phyloP scores from a whole-genome alignment of 768 basidiomycete genomes.

The Tricholoma sp. region DNA sequence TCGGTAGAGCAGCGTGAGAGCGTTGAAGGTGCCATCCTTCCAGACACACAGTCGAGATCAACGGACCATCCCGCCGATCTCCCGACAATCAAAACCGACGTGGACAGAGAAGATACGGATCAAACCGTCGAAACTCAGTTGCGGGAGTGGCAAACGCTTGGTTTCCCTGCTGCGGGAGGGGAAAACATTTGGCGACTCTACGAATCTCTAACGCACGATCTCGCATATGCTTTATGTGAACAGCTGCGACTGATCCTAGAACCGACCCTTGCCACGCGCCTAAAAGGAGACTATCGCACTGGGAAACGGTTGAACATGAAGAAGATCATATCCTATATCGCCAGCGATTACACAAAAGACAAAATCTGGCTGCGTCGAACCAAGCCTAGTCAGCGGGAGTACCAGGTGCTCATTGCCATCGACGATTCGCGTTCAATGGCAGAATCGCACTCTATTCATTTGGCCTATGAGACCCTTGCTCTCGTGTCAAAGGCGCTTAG shows the following conservation, averaged over 20 bases:
- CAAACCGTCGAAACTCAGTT: constrained; percentile 43
- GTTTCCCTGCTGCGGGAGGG: constrained; percentile 49
- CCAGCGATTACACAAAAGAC: constrained; percentile 98
- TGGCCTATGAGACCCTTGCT: constrained; percentile 91
- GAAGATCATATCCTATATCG: constrained; percentile 96
- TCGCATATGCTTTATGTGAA: constrained; percentile 90
- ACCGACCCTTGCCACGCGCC: constrained; percentile 87
- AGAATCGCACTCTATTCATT: constrained; percentile 84
- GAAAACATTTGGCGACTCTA: constrained; percentile 90
- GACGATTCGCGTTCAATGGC: constrained; percentile 98
- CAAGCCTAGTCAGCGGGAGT: constrained; percentile 89
- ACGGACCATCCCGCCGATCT: constrained; percentile 21
- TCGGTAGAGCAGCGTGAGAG: constrained; percentile 23
- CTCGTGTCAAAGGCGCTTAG: constrained; percentile 87
- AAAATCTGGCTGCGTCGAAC: constrained; percentile 98
- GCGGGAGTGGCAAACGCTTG: constrained; percentile 55
- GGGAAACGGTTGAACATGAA: constrained; percentile 99
- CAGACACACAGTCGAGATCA: constrained; percentile 19
- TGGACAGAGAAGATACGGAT: constrained; percentile 29
- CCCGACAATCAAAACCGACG: constrained; percentile 24
- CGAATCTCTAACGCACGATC: constrained; percentile 83
- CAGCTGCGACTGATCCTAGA: constrained; percentile 95
- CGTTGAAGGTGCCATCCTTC: constrained; percentile 45
- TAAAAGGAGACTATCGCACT: constrained; percentile 95
- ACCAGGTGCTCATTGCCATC: constrained; percentile 90